Conservation (phyloP, 495 filamentous ascomycete genomes). For the Neurospora sp. region DNA sequence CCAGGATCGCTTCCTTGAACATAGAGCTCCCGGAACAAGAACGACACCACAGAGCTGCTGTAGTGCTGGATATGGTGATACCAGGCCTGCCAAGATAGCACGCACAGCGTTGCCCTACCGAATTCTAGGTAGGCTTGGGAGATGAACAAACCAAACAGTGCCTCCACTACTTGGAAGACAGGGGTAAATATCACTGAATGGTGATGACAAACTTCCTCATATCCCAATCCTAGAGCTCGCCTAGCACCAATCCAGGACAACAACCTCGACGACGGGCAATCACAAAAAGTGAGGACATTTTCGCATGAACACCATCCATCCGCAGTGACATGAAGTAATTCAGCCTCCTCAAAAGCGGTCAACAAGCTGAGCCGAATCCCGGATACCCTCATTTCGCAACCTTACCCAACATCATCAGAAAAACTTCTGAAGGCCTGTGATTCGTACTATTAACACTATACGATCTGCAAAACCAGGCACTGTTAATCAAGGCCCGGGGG, state of each 20-base stretch:
- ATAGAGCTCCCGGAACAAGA: not conserved
- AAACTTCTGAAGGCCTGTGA: not conserved
- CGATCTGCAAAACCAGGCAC: not conserved
- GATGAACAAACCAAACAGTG: not conserved
- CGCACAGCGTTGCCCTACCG: not conserved
- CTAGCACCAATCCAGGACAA: not conserved
- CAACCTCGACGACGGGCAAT: too few species aligned
- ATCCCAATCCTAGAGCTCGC: not conserved
- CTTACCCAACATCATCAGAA: not conserved
- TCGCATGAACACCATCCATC: not conserved
- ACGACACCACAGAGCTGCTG: not conserved
- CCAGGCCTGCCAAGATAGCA: not conserved
- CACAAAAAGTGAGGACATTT: too few species aligned
- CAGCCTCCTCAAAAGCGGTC: not conserved
- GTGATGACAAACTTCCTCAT: not conserved
- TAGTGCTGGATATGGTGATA: not conserved
- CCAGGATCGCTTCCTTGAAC: not conserved
- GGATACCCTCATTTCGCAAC: not conserved
- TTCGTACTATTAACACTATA: not conserved
- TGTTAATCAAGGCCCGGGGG: not conserved
- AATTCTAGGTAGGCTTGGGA: not conserved
- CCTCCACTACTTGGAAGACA: not conserved
- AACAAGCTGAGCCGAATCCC: not conserved
- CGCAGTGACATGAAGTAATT: not conserved
- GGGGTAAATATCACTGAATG: not conserved